Conservation (phyloP, 495 filamentous ascomycete genomes). For the Apodospora peruviana region DNA sequence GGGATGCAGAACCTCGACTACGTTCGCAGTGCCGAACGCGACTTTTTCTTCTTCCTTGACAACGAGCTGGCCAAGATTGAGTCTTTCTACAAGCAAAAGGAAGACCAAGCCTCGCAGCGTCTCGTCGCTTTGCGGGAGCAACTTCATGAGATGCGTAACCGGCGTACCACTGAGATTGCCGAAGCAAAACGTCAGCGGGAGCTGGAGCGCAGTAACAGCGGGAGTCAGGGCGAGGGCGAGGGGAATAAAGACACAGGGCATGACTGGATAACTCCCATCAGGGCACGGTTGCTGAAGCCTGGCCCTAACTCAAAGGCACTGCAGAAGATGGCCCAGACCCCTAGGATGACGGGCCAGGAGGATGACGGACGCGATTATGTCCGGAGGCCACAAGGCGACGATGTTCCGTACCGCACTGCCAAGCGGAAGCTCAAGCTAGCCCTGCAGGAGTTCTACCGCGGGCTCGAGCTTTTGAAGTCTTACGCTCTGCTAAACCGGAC, state of each 20-base stretch:
- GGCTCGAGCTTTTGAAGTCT: conserved; percentile 83
- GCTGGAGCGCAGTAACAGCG: conserved; percentile 6
- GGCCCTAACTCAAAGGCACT: conserved; percentile 43
- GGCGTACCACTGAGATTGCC: conserved; percentile 65
- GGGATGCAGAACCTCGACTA: conserved; percentile 38
- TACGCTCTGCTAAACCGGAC: conserved; percentile 85
- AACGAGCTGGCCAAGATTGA: conserved; percentile 80
- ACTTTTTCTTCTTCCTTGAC: conserved; percentile 78
- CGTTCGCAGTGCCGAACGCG: conserved; percentile 54
- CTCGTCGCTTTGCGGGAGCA: conserved; percentile 69
- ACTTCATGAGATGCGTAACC: conserved; percentile 81
- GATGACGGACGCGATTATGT: conserved; percentile 57
- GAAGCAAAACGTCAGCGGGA: conserved; percentile 30
- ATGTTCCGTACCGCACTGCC: conserved; percentile 73
- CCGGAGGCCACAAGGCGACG: conserved; percentile 49
- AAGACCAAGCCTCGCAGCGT: conserved; percentile 68
- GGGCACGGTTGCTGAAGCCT: conserved; percentile 36
- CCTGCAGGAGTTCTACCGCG: conserved; percentile 85
- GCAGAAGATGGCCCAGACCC: conserved; percentile 34
- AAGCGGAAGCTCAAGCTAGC: conserved; percentile 89
- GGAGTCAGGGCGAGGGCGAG: conserved; percentile 11
- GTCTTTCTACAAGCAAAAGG: conserved; percentile 74
- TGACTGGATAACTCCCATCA: conserved; percentile 39
- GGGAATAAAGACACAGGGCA: conserved; percentile 12
- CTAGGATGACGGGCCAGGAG: conserved; percentile 26